phyloP scores from a whole-genome alignment of 2,329 filamentous ascomycete genomes.

The Cercospora zeae-maydis region DNA sequence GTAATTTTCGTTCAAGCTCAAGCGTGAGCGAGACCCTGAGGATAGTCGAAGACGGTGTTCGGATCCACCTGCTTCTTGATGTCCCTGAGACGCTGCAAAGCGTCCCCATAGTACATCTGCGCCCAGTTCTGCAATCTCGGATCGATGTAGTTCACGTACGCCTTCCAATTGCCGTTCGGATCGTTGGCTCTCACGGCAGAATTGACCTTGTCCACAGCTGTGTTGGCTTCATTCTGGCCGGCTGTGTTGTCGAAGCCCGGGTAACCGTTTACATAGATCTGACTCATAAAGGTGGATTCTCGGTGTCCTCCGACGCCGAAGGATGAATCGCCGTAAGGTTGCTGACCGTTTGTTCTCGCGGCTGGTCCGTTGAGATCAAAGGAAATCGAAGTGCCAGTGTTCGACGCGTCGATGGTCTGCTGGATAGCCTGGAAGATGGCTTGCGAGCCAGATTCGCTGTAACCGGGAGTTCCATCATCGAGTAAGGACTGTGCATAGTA shows the following conservation, averaged over 20 bases:
- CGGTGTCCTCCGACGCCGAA: slow-evolving; percentile 15
- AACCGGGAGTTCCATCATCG: slow-evolving; percentile 17
- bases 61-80: slow-evolving; percentile 16
- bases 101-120: slow-evolving; percentile 16
- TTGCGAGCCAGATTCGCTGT: slow-evolving; percentile 3
- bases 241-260: slow-evolving; percentile 15
- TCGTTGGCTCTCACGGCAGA: slow-evolving; percentile 13
- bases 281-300: slow-evolving; percentile 16
- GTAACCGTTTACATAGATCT: slow-evolving; percentile 18
- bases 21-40: slow-evolving; percentile 18
- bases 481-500: slow-evolving; percentile 21
- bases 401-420: slow-evolving; percentile 6
- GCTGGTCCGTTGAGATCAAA: slow-evolving; percentile 21
- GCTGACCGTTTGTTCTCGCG: slow-evolving; percentile 14
- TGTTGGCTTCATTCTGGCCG: slow-evolving; percentile 8
- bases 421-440: slow-evolving; percentile 17
- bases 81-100: slow-evolving; percentile 12
- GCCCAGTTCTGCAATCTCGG: slow-evolving; percentile 17
- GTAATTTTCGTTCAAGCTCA: not conserved
- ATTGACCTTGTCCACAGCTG: slow-evolving; percentile 13
- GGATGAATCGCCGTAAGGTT: slow-evolving; percentile 16
- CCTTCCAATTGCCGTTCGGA: slow-evolving; percentile 6
- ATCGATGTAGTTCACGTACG: slow-evolving; percentile 23
- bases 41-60: slow-evolving; percentile 18
- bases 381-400: slow-evolving; percentile 14